Evolutionary conservation across 1,139 yeast genomes (phyloP), one percentile per base, ranked within the genome.

Genomic region (Scheffersomyces quercinus): DNA sequence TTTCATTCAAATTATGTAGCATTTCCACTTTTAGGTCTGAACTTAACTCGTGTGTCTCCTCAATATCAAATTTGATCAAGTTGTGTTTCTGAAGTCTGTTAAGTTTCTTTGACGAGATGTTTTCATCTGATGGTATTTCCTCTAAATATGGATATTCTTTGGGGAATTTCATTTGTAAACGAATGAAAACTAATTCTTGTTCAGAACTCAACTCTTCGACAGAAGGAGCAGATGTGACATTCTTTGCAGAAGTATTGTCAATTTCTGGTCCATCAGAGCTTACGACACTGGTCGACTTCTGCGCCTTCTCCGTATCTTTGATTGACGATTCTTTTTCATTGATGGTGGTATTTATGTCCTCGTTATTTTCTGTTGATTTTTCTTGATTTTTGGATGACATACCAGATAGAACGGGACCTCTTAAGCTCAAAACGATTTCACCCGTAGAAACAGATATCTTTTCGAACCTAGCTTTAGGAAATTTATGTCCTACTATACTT

Each of bases 361-460:
- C 38, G 12, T 28, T 32, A 7, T 28, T 26, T 7, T 28, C 38
- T 14, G 9, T 20, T 8, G 10, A 29, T 11, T 24, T 14, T 5
- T 30, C 24, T 9, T 15, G 35, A 20, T 26, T 6, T 13, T 37
- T 50, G 8, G 35, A 36, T 6, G 26, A 20, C 26, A 20, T 20
- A 6, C 26, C 9, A 8, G 38, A 31, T 1, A 75, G 72, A 78
- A 89, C 77, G 0, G 97, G 96, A 0, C 97, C 97, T 48, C 82
- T 77, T 42, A 93, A 64, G 29, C 96, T 83, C 8, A 93, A 65
- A 1, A 83, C 82, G 44, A 91, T 68, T 34, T 79, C 84, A 29
- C 98, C 97, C 0, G 95, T 85, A 0, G 95, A 81, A 0, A 93
- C 96, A 1, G 93, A 83, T 6, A 93, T 90, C 56, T 83, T 83